phyloP scores from a whole-genome alignment of 2,329 filamentous ascomycete species.

The Mycosphaerella arachidis region DNA sequence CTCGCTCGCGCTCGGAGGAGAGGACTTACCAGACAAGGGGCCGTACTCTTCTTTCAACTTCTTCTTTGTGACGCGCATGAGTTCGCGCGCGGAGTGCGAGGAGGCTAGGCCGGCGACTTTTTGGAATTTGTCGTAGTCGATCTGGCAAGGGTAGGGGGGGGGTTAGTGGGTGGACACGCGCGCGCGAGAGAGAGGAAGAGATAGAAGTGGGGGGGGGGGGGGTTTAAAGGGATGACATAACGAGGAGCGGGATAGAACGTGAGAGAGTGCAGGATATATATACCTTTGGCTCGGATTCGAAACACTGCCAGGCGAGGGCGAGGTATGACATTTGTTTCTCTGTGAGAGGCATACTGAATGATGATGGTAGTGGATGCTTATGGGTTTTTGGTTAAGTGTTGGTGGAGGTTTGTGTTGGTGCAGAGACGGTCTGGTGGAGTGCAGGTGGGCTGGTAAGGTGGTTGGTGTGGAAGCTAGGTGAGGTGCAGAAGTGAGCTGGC shows the following conservation, averaged over 20 bases:
- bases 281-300: slow-evolving; percentile 31
- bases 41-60: slow-evolving; percentile 30
- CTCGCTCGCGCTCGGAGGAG: not conserved
- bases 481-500: not conserved
- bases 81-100: slow-evolving; percentile 28
- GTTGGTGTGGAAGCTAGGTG: not conserved
- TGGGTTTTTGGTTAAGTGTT: not conserved
- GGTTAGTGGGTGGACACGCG: not conserved
- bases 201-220: not conserved
- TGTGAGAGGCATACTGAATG: slow-evolving; percentile 23
- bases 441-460: not conserved
- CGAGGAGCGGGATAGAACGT: too few species aligned
- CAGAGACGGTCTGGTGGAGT: not conserved
- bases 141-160: slow-evolving; percentile 14
- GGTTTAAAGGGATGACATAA: not conserved
- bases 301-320: slow-evolving; percentile 31
- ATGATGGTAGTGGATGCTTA: not conserved
- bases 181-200: not conserved
- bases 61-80: slow-evolving; percentile 34
- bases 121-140: slow-evolving; percentile 34
- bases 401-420: not conserved
- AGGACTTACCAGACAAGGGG: slow-evolving; percentile 7
- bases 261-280: not conserved
- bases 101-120: slow-evolving; percentile 26
- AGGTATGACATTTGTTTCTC: slow-evolving; percentile 29